Percentiles rank a stretch among this genome's conserved stretches.
Evolutionary conservation across 352 stramenopile species (phyloP).

Genomic region (Pythium apleroticum): DNA sequence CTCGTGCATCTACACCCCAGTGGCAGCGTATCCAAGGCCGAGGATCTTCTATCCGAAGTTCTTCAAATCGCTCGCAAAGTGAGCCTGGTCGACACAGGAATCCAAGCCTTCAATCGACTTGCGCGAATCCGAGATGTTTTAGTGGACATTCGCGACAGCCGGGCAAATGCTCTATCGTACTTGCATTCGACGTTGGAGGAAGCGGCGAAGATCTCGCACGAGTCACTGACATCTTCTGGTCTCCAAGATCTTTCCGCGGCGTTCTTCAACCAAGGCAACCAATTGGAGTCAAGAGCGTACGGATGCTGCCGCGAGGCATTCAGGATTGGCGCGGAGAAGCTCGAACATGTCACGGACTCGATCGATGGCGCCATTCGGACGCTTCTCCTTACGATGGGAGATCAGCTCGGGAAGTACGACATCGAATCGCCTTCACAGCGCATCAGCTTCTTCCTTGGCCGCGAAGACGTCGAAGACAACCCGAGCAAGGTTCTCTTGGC

Average conservation of each 20-base stretch:
- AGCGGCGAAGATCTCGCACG: conserved; percentile 38
- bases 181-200: conserved; percentile 52
- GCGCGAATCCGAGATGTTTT: conserved; percentile 29
- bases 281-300: conserved; percentile 24
- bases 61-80: conserved; percentile 41
- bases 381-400: conserved; percentile 61
- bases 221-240: conserved; percentile 18
- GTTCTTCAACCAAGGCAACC: conserved; percentile 15
- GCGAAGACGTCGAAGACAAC: conserved; percentile 39
- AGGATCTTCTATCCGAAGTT: conserved; percentile 21
- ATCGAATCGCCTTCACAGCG: conserved; percentile 66
- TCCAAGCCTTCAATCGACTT: conserved; percentile 34
- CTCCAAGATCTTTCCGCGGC: conserved; percentile 11
- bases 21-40: conserved; percentile 3
- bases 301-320: conserved; percentile 38
- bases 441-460: conserved; percentile 71
- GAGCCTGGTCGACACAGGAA: conserved; percentile 48
- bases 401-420: conserved; percentile 68
- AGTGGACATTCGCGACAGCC: conserved; percentile 42
- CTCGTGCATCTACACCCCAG: neutral
- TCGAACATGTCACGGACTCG: conserved; percentile 32
- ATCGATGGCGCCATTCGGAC: conserved; percentile 43
- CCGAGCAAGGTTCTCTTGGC: conserved; percentile 45
- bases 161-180: conserved; percentile 41
- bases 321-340: conserved; percentile 28